Evolutionary conservation across 1,284 basidiomycete species (phyloP).

Genomic region (Leucoagaricus sp.): DNA sequence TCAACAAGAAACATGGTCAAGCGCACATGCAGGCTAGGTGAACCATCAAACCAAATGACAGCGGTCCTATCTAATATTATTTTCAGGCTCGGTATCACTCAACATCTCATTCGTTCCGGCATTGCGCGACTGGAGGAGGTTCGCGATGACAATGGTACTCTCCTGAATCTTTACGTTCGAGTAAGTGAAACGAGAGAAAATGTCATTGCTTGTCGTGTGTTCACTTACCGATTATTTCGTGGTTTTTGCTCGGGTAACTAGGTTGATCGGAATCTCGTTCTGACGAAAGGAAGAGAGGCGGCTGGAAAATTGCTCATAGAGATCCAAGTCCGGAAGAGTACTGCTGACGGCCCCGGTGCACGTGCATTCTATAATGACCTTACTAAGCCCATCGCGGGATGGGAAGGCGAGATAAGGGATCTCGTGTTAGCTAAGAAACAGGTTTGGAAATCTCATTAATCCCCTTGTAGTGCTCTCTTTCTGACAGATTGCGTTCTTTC

Average conservation of each 20-base stretch:
- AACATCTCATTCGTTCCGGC: constrained; percentile 72
- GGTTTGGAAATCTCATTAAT: constrained; percentile 40
- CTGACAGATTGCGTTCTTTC: constrained; percentile 10
- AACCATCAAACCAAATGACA: constrained; percentile 13
- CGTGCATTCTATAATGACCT: constrained; percentile 73
- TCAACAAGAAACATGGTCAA: constrained; percentile 80
- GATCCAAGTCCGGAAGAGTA: constrained; percentile 81
- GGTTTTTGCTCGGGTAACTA: constrained; percentile 25
- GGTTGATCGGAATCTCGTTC: constrained; percentile 71
- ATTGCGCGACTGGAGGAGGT: constrained; percentile 72
- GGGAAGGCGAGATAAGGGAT: constrained; percentile 76
- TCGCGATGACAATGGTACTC: constrained; percentile 50
- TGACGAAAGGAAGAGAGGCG: constrained; percentile 62
- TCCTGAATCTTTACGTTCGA: constrained; percentile 71
- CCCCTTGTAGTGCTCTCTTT: constrained; percentile 15
- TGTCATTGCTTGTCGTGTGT: not conserved
- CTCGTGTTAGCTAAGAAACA: constrained; percentile 78
- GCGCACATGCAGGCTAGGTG: constrained; percentile 92
- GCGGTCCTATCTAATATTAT: not conserved
- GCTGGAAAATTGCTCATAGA: constrained; percentile 75
- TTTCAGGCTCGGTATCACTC: constrained; percentile 74
- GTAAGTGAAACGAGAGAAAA: constrained; percentile 39
- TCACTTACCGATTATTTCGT: constrained; percentile 7
- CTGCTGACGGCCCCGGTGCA: constrained; percentile 77
- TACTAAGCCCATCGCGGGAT: constrained; percentile 69